A percentile compares a stretch with the other conserved stretches of the same genome.
phyloP scores from a whole-genome alignment of 2,329 filamentous ascomycete genomes.

The Fusarium udum region DNA sequence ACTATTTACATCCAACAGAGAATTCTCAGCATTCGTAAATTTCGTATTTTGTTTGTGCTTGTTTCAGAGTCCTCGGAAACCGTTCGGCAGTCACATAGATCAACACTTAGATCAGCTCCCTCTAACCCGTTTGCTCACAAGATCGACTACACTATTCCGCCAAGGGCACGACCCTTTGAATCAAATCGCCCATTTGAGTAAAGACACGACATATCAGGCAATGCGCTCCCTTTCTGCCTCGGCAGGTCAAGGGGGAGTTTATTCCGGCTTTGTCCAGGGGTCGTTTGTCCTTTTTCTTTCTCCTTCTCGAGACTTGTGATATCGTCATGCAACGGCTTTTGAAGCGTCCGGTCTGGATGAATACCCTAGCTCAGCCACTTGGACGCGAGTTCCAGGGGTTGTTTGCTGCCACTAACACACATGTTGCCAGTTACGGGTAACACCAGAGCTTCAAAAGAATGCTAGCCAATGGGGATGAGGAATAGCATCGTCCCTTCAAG shows the following conservation, averaged over 20 bases:
- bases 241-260: slow-evolving; percentile 7
- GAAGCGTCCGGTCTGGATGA: not conserved
- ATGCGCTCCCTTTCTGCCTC: slow-evolving; percentile 18
- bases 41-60: not conserved
- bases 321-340: not conserved
- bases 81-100: slow-evolving; percentile 15
- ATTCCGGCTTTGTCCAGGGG: not conserved
- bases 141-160: slow-evolving; percentile 36
- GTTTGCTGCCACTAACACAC: slow-evolving; percentile 1
- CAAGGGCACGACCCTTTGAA: slow-evolving; percentile 25
- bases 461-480: slow-evolving; percentile 23
- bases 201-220: slow-evolving; percentile 17
- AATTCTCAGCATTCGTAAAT: not conserved
- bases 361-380: slow-evolving; percentile 1
- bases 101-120: slow-evolving; percentile 26
- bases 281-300: not conserved
- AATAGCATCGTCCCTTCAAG: not conserved
- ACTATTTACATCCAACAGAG: not conserved
- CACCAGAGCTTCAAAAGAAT: slow-evolving; percentile 12
- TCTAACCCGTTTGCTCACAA: slow-evolving; percentile 1
- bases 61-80: slow-evolving; percentile 6
- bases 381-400: not conserved
- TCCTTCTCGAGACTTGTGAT: not conserved
- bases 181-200: slow-evolving; percentile 23
- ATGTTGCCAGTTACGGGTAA: not conserved